phyloP scores from a whole-genome alignment of 345 rosid genomes.

The Eucalyptus curtisii region DNA sequence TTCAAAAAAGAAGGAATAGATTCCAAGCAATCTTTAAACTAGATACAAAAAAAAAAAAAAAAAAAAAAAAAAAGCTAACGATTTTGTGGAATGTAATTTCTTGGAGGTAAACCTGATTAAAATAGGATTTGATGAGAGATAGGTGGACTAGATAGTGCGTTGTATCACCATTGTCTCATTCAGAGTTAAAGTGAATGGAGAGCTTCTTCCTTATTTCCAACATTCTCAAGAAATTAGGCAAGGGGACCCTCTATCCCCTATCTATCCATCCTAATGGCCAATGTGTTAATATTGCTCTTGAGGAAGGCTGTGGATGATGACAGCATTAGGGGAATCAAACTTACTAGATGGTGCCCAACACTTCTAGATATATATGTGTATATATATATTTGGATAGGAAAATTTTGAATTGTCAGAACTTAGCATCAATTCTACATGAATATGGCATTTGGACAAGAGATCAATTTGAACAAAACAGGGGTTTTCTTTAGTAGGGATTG shows the following conservation, averaged over 20 bases:
- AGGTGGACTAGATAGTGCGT: accelerated
- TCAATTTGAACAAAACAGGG: neutral
- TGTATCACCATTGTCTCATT: neutral
- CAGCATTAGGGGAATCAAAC: too few species aligned
- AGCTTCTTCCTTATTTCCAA: too few species aligned
- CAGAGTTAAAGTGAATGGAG: neutral
- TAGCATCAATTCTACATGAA: too few species aligned
- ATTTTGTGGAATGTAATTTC: too few species aligned
- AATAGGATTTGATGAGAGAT: neutral
- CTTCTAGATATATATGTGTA: too few species aligned
- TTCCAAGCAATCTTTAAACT: neutral
- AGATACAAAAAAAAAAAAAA: too few species aligned
- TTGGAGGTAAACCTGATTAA: neutral
- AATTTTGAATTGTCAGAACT: too few species aligned
- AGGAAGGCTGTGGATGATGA: neutral
- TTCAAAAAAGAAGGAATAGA: neutral
- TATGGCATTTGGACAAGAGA: neutral
- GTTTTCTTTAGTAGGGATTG: neutral
- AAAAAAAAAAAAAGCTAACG: too few species aligned
- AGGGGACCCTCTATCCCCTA: neutral
- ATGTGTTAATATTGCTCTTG: neutral
- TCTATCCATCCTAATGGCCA: neutral
- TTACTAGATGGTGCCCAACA: neutral
- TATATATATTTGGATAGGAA: too few species aligned
- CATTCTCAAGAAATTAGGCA: neutral